Evolutionary conservation across 139 green algal species (phyloP), one percentile per base, ranked within the genome.

Genomic region (Picochlorum sp.): DNA sequence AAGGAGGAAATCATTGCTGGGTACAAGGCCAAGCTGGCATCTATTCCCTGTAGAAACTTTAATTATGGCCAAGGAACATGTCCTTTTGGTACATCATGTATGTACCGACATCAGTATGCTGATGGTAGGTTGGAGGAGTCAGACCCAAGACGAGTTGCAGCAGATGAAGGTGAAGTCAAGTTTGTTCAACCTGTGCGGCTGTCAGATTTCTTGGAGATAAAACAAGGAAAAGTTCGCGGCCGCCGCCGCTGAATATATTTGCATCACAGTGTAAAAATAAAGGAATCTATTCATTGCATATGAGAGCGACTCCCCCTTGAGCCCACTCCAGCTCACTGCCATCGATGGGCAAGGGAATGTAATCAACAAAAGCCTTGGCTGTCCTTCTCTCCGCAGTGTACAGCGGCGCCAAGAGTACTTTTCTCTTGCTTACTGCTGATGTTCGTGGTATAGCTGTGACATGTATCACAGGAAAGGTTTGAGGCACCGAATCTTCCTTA

Each of bases 321-420:
- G 89, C 82, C 92, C 92, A 98, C 72, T 94, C 92, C 45, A 62
- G 74, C 51, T 76, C 72, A 26, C 82, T 78, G 34, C 96, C 87
- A 66, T 94, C 86, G 9, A 82, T 95, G 23, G 83, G 72, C 69
- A 97, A 69, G 21, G 74, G 64, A 50, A 97, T 90, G n/a, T 72
- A 89, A 56, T 83, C 85, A 66, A 97, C 89, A 81, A 90, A 96
- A 72, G 90, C 92, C 56, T 86, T 61, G 3, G 83, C 86, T 26
- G 82, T 95, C 32, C 92, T 82, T 52, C 66, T 75, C 74, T 92
- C 92, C 23, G 89, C 80, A 18, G 84, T 77, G 74, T 97, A 98
- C 13, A 60, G 77, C 4, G 92, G 92, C 32, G 79, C 80, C 70
- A 82, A 96, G 20, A 89, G 70, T 45, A 76, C 80, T 10, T 41